phyloP scores from a whole-genome alignment of 768 basidiomycete species.

The Boletus subparvulus region DNA sequence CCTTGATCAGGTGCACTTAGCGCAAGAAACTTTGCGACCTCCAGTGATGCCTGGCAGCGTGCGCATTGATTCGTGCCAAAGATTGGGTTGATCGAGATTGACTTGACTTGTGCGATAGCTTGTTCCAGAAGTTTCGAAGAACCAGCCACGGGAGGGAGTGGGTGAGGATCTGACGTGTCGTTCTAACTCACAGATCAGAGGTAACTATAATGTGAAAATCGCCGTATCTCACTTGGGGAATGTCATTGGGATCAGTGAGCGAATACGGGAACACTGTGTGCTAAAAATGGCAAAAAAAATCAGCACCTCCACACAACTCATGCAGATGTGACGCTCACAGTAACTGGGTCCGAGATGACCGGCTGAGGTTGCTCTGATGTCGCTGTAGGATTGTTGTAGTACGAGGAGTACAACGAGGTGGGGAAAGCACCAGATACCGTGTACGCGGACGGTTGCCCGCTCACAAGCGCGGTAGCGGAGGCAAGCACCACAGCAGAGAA shows the following conservation, averaged over 20 bases:
- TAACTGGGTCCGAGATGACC: constrained; percentile 71
- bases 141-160: constrained; percentile 57
- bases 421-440: constrained; percentile 65
- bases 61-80: constrained; percentile 57
- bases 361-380: constrained; percentile 75
- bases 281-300: constrained; percentile 34
- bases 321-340: constrained; percentile 37
- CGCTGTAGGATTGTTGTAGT: constrained; percentile 72
- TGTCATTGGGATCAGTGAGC: constrained; percentile 62
- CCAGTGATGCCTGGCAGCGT: constrained; percentile 58
- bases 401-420: constrained; percentile 58
- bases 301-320: not conserved
- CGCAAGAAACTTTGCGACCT: constrained; percentile 64
- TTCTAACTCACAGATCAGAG: constrained; percentile 32
- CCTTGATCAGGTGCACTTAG: constrained; percentile 62
- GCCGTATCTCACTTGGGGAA: constrained; percentile 43
- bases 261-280: constrained; percentile 55
- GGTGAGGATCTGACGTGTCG: constrained; percentile 62
- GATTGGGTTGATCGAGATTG: constrained; percentile 51
- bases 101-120: constrained; percentile 57
- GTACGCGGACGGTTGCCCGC: constrained; percentile 32
- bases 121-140: constrained; percentile 45
- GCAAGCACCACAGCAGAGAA: constrained; percentile 8
- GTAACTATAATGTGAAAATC: not conserved
- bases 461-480: constrained; percentile 2